Conservation (phyloP, 176 grass and related monocot species). For the Canna indica region DNA sequence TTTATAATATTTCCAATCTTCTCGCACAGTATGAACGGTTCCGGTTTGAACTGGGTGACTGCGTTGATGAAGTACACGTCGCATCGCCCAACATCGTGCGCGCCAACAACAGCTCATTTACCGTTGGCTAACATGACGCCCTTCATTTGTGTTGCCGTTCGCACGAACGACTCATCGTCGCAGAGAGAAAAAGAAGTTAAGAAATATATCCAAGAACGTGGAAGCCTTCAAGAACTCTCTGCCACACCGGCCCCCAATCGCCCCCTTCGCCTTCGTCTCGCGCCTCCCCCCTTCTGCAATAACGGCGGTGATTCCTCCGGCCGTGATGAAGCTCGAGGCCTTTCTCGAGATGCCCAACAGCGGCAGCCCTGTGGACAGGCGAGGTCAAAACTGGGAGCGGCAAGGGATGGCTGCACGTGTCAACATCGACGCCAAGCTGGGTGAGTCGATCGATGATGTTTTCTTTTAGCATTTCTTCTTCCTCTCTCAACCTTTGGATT, state of each 20-base stretch:
- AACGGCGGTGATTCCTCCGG: neutral
- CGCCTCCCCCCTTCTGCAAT: neutral
- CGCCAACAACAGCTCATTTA: too few relatives aligned
- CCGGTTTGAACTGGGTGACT: too few relatives aligned
- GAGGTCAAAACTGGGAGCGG: neutral
- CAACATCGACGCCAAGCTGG: conserved; percentile 8
- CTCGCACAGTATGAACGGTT: too few relatives aligned
- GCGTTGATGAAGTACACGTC: too few relatives aligned
- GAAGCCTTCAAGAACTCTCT: neutral
- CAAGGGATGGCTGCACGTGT: neutral
- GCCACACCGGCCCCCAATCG: too few relatives aligned
- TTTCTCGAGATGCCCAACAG: conserved; percentile 10
- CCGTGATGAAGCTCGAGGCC: conserved; percentile 1
- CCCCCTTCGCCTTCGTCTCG: neutral
- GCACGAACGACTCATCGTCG: neutral
- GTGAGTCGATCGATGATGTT: neutral
- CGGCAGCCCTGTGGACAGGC: neutral
- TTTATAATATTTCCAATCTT: too few relatives aligned
- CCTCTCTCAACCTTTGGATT: neutral
- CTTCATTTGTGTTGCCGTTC: conserved; percentile 1
- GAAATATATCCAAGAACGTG: neutral
- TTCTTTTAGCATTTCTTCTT: neutral
- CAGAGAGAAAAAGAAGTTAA: neutral
- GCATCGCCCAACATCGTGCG: too few relatives aligned
- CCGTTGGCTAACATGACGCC: too few relatives aligned